A percentile compares a stretch with the other conserved stretches of the same genome.
Conservation (phyloP, 2,329 filamentous ascomycete genomes). For the Pseudofabraea citricarpa region DNA sequence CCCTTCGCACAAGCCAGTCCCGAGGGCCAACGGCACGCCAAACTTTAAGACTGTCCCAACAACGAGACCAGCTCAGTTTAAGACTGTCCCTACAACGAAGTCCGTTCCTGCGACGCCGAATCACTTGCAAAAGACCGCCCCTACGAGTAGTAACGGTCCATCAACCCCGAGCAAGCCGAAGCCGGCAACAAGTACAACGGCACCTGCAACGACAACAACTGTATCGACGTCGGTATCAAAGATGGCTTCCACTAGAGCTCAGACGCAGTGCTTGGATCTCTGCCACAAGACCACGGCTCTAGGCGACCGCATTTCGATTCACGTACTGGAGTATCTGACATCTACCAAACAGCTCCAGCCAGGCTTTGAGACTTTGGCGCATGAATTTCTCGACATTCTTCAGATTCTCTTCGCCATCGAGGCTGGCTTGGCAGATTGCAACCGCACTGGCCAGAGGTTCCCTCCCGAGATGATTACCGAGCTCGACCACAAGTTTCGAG, state of each 20-base stretch:
- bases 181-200: slow-evolving; percentile 1
- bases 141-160: not conserved
- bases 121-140: not conserved
- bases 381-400: slow-evolving; percentile 63
- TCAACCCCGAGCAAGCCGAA: not conserved
- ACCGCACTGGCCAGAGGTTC: slow-evolving; percentile 45
- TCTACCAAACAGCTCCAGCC: slow-evolving; percentile 48
- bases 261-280: slow-evolving; percentile 35
- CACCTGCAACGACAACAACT: not conserved
- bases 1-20: slow-evolving; percentile 1
- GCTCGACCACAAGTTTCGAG: slow-evolving; percentile 58
- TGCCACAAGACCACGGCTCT: slow-evolving; percentile 54
- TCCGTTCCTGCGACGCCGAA: no score
- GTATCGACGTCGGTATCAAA: slow-evolving; percentile 3
- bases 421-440: slow-evolving; percentile 53
- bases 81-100: not conserved
- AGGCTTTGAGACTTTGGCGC: slow-evolving; percentile 55
- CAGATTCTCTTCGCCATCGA: slow-evolving; percentile 65
- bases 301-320: slow-evolving; percentile 60
- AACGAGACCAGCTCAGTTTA: not conserved
- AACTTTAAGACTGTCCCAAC: not conserved
- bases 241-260: slow-evolving; percentile 14
- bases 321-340: slow-evolving; percentile 59
- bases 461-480: slow-evolving; percentile 58
- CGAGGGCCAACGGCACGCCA: no score